Evolutionary conservation across 495 filamentous ascomycete species (phyloP).

Genomic region (Jackrogersella multiformis): DNA sequence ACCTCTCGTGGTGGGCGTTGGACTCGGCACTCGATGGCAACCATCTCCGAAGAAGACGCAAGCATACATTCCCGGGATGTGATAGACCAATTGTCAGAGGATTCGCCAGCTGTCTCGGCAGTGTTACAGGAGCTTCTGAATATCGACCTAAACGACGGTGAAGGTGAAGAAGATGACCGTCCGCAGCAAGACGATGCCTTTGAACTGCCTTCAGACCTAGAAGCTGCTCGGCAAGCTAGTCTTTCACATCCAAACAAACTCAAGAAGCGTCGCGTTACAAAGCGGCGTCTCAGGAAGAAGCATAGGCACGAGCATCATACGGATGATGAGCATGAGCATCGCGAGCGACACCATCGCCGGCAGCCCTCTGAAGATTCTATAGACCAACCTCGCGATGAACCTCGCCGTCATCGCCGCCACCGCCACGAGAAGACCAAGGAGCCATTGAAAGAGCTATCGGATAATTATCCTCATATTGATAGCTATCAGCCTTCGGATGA

Average conservation of each 20-base stretch:
- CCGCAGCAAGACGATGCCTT: slow-evolving; percentile 29
- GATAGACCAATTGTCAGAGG: slow-evolving; percentile 44
- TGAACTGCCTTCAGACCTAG: slow-evolving; percentile 52
- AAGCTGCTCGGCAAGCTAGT: slow-evolving; percentile 54
- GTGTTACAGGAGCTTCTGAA: slow-evolving; percentile 54
- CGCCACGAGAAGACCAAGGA: slow-evolving; percentile 38
- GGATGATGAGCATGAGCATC: slow-evolving; percentile 33
- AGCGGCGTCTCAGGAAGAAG: slow-evolving; percentile 54
- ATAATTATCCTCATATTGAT: slow-evolving; percentile 4
- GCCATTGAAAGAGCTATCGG: slow-evolving; percentile 21
- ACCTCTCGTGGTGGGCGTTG: slow-evolving; percentile 47
- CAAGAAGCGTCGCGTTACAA: slow-evolving; percentile 56
- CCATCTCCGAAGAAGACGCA: slow-evolving; percentile 38
- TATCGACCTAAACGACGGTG: slow-evolving; percentile 51
- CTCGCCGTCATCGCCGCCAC: slow-evolving; percentile 37
- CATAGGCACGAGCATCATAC: slow-evolving; percentile 42
- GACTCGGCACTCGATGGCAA: slow-evolving; percentile 52
- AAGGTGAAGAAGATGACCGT: slow-evolving; percentile 52
- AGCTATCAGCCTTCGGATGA: slow-evolving; percentile 37
- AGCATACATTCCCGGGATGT: slow-evolving; percentile 30
- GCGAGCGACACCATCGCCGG: slow-evolving; percentile 41
- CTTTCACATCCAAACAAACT: slow-evolving; percentile 57
- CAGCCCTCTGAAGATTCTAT: slow-evolving; percentile 47
- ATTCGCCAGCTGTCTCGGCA: slow-evolving; percentile 56
- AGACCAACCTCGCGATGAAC: slow-evolving; percentile 44